Percentiles rank a stretch among this genome's conserved stretches.
Conservation (phyloP, 352 stramenopile genomes). For the Globisporangium nodosum region DNA sequence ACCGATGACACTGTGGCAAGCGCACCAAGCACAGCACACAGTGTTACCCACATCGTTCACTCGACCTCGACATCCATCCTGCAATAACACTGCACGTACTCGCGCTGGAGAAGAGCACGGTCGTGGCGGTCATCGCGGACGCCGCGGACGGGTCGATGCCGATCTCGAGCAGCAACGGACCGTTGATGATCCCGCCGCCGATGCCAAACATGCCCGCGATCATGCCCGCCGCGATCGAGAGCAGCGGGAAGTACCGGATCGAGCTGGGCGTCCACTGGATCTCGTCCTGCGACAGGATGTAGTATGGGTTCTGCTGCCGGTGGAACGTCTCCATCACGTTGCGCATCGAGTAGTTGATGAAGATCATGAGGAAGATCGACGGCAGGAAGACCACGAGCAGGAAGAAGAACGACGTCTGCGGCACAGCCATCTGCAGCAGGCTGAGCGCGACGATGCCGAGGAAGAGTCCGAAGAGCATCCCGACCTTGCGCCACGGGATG, state of each 20-base stretch:
- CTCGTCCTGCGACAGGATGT: conserved; percentile 32
- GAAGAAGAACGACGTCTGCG: conserved; percentile 72
- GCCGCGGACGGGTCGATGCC: conserved; percentile 79
- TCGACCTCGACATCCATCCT: too few relatives aligned
- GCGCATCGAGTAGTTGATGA: conserved; percentile 59
- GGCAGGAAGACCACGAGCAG: conserved; percentile 58
- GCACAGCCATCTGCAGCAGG: conserved; percentile 89
- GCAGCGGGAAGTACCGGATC: conserved; percentile 81
- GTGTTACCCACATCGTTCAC: conserved; percentile 1
- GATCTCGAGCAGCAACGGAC: conserved; percentile 92
- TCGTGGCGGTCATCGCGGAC: conserved; percentile 86
- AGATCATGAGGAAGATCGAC: conserved; percentile 69
- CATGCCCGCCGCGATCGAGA: conserved; percentile 88
- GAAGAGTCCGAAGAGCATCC: conserved; percentile 83
- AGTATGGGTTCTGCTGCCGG: conserved; percentile 44
- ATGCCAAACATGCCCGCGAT: conserved; percentile 95
- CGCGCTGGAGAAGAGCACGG: conserved; percentile 60
- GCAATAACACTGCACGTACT: conserved; percentile 30
- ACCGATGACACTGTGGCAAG: conserved; percentile 44
- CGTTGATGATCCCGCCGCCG: conserved; percentile 94
- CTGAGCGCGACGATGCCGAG: conserved; percentile 89
- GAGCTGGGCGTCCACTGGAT: conserved; percentile 51
- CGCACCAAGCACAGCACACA: conserved; percentile 4
- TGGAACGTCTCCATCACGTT: conserved; percentile 42
- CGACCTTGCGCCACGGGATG: conserved; percentile 76